Evolutionary conservation across 2,329 filamentous ascomycete species (phyloP).

Genomic region (Ophiostoma sp.): DNA sequence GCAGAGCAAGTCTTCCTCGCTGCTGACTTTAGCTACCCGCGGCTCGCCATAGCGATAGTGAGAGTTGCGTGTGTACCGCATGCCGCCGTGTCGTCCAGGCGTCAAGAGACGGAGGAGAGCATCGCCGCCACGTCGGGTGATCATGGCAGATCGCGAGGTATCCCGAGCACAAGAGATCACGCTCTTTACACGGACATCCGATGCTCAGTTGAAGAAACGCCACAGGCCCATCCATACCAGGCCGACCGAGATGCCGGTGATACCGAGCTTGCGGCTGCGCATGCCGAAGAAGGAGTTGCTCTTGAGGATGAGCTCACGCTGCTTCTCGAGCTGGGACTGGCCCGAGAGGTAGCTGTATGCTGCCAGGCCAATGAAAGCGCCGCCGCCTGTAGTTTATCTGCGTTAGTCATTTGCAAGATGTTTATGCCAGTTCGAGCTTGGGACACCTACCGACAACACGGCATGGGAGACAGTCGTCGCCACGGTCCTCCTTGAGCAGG

Average conservation of each 20-base stretch:
- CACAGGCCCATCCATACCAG: slow-evolving; percentile 66
- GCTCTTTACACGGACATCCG: too few species aligned
- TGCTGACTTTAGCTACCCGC: too few species aligned
- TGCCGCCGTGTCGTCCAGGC: too few species aligned
- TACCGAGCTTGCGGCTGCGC: slow-evolving; percentile 61
- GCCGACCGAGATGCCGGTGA: slow-evolving; percentile 60
- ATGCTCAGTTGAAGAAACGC: slow-evolving; percentile 46
- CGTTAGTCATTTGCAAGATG: neutral
- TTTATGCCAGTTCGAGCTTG: too few species aligned
- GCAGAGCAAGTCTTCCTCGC: too few species aligned
- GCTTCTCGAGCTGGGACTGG: slow-evolving; percentile 62
- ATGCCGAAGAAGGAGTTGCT: slow-evolving; percentile 68
- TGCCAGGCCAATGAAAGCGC: slow-evolving; percentile 68
- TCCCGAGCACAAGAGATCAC: neutral
- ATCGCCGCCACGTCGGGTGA: too few species aligned
- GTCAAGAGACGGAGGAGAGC: too few species aligned
- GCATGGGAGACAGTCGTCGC: slow-evolving; percentile 65
- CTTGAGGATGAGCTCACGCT: slow-evolving; percentile 59
- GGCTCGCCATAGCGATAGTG: too few species aligned
- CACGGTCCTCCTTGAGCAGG: slow-evolving; percentile 50
- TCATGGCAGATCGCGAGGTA: too few species aligned
- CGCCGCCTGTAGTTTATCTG: slow-evolving; percentile 50
- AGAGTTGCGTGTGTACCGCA: too few species aligned
- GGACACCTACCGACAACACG: slow-evolving; percentile 58
- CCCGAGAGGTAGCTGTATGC: slow-evolving; percentile 74